phyloP scores from a whole-genome alignment of 176 grass and related monocot species.

The Triticum timopheevii region DNA sequence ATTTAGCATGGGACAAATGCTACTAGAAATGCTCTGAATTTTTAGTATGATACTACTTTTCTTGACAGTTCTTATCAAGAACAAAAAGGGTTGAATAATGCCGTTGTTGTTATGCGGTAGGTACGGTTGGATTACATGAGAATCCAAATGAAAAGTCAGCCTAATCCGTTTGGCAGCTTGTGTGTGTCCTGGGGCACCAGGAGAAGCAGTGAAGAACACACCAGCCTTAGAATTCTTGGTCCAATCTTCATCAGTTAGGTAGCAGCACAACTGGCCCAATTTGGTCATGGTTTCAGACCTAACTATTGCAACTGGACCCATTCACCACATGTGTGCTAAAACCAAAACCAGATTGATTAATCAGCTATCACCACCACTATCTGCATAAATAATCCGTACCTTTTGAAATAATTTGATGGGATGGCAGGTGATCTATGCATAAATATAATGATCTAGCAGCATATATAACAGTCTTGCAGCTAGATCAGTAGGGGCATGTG shows the following conservation, averaged over 20 bases:
- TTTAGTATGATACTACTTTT: slow-evolving; percentile 12
- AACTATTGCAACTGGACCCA: not conserved
- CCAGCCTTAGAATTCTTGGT: not conserved
- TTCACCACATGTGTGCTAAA: slow-evolving; percentile 22
- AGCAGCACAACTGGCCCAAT: slow-evolving; percentile 8
- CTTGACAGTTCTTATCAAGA: not conserved
- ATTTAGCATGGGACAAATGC: not conserved
- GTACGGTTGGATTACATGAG: not conserved
- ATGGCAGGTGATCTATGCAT: not conserved
- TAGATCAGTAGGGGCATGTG: not conserved
- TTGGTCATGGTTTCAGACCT: slow-evolving; percentile 43
- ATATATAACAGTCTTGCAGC: not conserved
- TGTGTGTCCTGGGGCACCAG: slow-evolving; percentile 8
- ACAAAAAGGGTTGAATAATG: not conserved
- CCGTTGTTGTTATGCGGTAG: not conserved
- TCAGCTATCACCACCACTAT: not conserved
- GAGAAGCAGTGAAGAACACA: slow-evolving; percentile 25
- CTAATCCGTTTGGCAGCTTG: slow-evolving; percentile 26
- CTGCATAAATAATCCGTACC: not conserved
- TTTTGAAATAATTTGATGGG: not conserved
- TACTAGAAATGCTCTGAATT: not conserved
- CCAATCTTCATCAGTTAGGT: slow-evolving; percentile 10
- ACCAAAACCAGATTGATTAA: not conserved
- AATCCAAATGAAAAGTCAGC: not conserved
- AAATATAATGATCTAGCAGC: too few species aligned